These are phyloP conservation scores for Ananas comosus DNA, from an alignment of 176 grass and related monocot species.

Conservation along the genomic window DNA sequence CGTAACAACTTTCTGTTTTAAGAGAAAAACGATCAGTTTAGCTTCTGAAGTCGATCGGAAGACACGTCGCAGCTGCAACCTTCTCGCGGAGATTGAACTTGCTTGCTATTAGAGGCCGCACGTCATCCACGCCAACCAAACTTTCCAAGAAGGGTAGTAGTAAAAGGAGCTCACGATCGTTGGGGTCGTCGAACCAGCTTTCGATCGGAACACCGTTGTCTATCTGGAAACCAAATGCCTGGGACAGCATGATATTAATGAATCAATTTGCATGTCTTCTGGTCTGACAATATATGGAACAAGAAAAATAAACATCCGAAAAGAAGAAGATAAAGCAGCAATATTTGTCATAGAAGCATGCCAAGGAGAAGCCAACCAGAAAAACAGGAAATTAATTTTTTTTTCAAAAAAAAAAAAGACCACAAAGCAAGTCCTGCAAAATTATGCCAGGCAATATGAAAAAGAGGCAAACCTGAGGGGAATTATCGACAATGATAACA, in stretches of 20 bases:
- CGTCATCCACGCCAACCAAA: slow-evolving; percentile 57
- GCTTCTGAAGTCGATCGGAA: slow-evolving; percentile 45
- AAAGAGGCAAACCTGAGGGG: slow-evolving; percentile 57
- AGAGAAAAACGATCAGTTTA: not conserved
- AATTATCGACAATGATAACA: slow-evolving; percentile 95
- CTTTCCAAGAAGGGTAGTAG: slow-evolving; percentile 74
- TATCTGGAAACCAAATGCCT: slow-evolving; percentile 91
- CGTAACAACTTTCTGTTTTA: not conserved
- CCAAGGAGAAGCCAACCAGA: not conserved
- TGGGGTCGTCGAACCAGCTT: slow-evolving; percentile 81
- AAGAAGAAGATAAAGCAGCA: too few relatives aligned
- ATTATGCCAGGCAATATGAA: not conserved
- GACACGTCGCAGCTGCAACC: slow-evolving; percentile 45
- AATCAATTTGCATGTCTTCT: too few relatives aligned
- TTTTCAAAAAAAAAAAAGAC: not conserved
- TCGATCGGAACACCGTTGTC: slow-evolving; percentile 89
- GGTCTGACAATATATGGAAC: too few relatives aligned
- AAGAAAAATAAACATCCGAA: too few relatives aligned
- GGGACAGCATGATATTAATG: slow-evolving; percentile 7
- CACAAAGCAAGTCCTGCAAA: not conserved
- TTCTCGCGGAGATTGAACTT: slow-evolving; percentile 71
- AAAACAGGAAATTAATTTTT: not conserved
- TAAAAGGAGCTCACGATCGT: slow-evolving; percentile 51
- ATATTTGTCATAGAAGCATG: too few relatives aligned
- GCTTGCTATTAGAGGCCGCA: slow-evolving; percentile 46